Evolutionary conservation across 208 protist genomes (phyloP), one percentile per base, ranked within the genome.

Genomic region (Leptomonas seymouri): DNA sequence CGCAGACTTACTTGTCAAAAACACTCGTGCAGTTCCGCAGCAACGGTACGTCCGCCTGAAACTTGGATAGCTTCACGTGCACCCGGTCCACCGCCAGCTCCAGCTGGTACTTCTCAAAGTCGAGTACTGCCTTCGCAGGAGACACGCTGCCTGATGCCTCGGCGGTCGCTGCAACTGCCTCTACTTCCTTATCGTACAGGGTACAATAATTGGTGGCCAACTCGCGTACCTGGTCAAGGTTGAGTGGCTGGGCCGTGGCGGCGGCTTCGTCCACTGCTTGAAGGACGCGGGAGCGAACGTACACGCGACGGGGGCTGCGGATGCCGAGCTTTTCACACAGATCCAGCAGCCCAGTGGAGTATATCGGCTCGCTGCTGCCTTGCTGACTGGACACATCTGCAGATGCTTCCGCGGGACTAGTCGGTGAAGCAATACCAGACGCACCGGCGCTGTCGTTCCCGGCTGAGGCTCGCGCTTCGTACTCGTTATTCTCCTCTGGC

Each of bases 271-370:
- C 67, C 28, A 78, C 41, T 11, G 75, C 27, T 5, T 56, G 61
- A 31, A 81, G 58, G 5, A 85, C 71, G 27, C 58, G 63, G 0
- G 51, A 34, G 14, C 76, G 62, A 16, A 85, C 75, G 54, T 79
- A 85, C 27, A 67, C 80, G 34, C 71, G 67, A 7, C 80, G 80
- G 8, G 80, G 66, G n/a, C 80, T 85, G 62, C 65, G 60, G 46
- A 84, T 80, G 36, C 75, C 70, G 34, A 84, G 71, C 44, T 73
- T 60, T 20, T 78, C 71, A 27, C 79, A 80, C 42, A 78, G 50
- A 9, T 64, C 50, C 39, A 76, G 49, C 18, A 76, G 15, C 0
- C 71, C 56, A 11, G 39, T 14, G 4, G 64, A 51, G 54, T 61
- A 70, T 3, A 46, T 20, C 0, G 61, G 21, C 48, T 67, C 49